A percentile compares a stretch with the other conserved stretches of the same genome.
Evolutionary conservation across 176 grass and related monocot species (phyloP).

Genomic region (Hsuehochloa calcarea): DNA sequence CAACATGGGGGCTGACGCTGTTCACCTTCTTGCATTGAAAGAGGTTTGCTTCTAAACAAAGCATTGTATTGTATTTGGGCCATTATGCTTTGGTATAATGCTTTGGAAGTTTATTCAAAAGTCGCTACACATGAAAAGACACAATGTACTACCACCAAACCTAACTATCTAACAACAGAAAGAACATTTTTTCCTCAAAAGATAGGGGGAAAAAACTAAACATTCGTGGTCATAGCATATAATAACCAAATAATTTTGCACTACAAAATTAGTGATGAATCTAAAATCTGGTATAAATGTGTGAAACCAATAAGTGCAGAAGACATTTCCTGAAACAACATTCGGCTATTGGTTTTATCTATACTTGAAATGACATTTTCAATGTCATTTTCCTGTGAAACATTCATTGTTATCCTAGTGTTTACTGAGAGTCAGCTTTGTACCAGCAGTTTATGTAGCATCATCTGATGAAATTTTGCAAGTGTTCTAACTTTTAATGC

Average conservation of each 20-base stretch:
- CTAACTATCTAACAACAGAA: conserved; percentile 22
- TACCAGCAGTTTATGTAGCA: background rate
- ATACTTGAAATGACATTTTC: background rate
- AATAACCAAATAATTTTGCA: conserved; percentile 1
- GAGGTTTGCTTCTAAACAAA: conserved; percentile 59
- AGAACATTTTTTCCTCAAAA: conserved; percentile 11
- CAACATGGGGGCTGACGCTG: conserved; percentile 73
- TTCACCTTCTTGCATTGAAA: conserved; percentile 93
- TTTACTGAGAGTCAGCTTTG: background rate
- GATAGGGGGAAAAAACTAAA: background rate
- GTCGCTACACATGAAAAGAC: background rate
- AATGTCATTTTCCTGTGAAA: conserved; percentile 2
- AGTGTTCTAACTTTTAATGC: background rate
- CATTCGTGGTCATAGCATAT: background rate
- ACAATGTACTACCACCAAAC: background rate
- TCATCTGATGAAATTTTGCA: background rate
- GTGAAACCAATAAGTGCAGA: background rate
- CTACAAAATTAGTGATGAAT: background rate
- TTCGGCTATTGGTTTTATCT: background rate
- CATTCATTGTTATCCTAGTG: background rate
- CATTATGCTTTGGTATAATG: background rate
- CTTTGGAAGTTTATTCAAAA: conserved; percentile 18
- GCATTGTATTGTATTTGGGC: background rate
- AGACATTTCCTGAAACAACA: conserved; percentile 13
- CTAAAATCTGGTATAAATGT: conserved; percentile 19